These are phyloP conservation scores for Zymoseptoria tritici DNA, from an alignment of 2,329 filamentous ascomycete genomes.

Conservation along the genomic window DNA sequence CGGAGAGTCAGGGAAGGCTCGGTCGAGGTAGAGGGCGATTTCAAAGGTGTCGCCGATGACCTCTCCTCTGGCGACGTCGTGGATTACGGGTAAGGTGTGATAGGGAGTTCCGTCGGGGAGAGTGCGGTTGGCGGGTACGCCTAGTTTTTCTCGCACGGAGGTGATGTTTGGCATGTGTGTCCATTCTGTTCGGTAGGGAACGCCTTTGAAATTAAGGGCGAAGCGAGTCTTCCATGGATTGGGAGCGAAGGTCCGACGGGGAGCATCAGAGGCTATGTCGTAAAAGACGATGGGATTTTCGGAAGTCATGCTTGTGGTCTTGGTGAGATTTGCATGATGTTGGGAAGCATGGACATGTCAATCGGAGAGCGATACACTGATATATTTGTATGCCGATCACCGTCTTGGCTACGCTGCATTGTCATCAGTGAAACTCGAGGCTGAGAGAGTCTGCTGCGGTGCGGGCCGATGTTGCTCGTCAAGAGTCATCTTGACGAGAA, in stretches of 20 bases:
- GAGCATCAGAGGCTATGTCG: slow-evolving; percentile 39
- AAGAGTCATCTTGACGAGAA: no score
- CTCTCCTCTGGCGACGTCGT: slow-evolving; percentile 36
- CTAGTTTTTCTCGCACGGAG: slow-evolving; percentile 41
- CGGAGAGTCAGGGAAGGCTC: slow-evolving; percentile 42
- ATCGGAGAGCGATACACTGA: no score
- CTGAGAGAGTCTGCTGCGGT: no score
- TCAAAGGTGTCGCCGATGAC: slow-evolving; percentile 57
- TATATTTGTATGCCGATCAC: no score
- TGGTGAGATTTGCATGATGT: not conserved
- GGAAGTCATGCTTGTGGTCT: slow-evolving; percentile 18
- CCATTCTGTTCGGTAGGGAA: slow-evolving; percentile 47
- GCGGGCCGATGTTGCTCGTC: no score
- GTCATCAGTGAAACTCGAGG: no score
- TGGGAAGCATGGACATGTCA: not conserved
- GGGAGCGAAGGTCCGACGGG: slow-evolving; percentile 37
- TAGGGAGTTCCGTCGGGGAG: slow-evolving; percentile 51
- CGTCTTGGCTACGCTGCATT: no score
- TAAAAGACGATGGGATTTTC: slow-evolving; percentile 36
- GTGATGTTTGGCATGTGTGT: slow-evolving; percentile 47
- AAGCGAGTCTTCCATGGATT: slow-evolving; percentile 48
- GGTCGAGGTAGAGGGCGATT: slow-evolving; percentile 54
- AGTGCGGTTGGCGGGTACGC: slow-evolving; percentile 45
- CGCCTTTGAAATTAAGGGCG: slow-evolving; percentile 44
- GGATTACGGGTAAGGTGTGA: slow-evolving; percentile 53